Conservation (phyloP, 169 alveolate species). For the Eimeria tenella region DNA sequence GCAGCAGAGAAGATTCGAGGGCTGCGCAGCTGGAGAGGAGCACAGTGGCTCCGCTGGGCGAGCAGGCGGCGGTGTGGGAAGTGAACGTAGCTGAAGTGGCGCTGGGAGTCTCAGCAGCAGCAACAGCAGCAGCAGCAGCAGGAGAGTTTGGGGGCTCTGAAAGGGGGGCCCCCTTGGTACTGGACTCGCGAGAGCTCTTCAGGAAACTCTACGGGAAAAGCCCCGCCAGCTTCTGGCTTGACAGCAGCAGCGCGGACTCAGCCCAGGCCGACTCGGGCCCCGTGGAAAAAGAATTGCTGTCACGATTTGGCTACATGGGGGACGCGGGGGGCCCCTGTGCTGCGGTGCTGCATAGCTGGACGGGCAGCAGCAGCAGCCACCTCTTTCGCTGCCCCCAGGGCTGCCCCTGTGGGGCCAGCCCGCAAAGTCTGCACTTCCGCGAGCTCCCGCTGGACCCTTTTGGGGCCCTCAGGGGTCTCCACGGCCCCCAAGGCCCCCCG, state of each 20-base stretch:
- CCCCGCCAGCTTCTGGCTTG: conserved; percentile 73
- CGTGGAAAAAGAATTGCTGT: background rate
- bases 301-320: conserved; percentile 82
- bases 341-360: conserved; percentile 60
- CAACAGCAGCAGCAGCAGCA: background rate
- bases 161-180: background rate
- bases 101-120: background rate
- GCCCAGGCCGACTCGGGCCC: background rate
- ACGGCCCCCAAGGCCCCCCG: background rate
- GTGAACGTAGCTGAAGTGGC: conserved; percentile 13
- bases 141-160: background rate
- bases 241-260: conserved; percentile 55
- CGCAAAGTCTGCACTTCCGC: background rate
- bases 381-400: background rate
- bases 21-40: background rate
- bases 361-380: background rate
- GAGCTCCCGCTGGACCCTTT: conserved; percentile 19
- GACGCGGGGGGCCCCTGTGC: conserved; percentile 76
- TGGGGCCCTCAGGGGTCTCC: background rate
- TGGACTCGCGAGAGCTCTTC: conserved; percentile 15
- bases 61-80: background rate
- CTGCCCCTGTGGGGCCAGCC: background rate
- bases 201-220: background rate
- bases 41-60: background rate
- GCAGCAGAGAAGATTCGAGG: background rate